Evolutionary conservation across 2,329 filamentous ascomycete species (phyloP).

Genomic region (Aspergillus latus): DNA sequence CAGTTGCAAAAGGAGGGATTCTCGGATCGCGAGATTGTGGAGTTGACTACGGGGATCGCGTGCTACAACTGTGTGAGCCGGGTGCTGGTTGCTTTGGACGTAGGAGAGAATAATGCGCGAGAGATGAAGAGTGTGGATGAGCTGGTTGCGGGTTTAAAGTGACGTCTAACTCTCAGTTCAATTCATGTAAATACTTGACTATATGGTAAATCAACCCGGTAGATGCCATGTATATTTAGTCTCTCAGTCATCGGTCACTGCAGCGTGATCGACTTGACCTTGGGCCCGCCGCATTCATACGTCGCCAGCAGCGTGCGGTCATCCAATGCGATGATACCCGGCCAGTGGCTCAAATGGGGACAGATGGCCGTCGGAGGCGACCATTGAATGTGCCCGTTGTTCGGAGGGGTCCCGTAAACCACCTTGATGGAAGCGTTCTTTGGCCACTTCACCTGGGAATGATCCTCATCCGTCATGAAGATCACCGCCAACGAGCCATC

Average conservation of each 20-base stretch:
- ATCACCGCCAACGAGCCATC: conserved; percentile 45
- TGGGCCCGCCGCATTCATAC: conserved; percentile 31
- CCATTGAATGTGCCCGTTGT: conserved; percentile 37
- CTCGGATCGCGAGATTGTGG: conserved; percentile 72
- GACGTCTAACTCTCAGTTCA: background rate
- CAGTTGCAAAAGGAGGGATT: conserved; percentile 60
- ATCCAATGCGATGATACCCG: conserved; percentile 35
- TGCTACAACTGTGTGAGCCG: conserved; percentile 86
- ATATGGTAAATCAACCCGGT: background rate
- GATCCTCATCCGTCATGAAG: conserved; percentile 51
- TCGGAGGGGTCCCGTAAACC: conserved; percentile 37
- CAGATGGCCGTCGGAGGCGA: conserved; percentile 33
- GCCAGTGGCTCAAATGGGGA: conserved; percentile 39
- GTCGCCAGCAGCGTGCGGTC: conserved; percentile 27
- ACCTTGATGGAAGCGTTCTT: conserved; percentile 44
- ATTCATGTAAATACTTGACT: conserved; percentile 2
- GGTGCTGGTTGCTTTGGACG: conserved; percentile 80
- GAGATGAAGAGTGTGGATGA: conserved; percentile 68
- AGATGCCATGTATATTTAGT: background rate
- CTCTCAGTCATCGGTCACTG: background rate
- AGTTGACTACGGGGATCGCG: conserved; percentile 81
- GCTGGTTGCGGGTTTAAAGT: conserved; percentile 53
- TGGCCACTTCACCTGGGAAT: conserved; percentile 38
- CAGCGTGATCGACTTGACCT: conserved; percentile 25
- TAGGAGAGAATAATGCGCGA: conserved; percentile 45